A percentile compares a stretch with the other conserved stretches of the same genome.
Evolutionary conservation across 495 filamentous ascomycete species (phyloP).

Genomic region (Cenococcum geophilum): DNA sequence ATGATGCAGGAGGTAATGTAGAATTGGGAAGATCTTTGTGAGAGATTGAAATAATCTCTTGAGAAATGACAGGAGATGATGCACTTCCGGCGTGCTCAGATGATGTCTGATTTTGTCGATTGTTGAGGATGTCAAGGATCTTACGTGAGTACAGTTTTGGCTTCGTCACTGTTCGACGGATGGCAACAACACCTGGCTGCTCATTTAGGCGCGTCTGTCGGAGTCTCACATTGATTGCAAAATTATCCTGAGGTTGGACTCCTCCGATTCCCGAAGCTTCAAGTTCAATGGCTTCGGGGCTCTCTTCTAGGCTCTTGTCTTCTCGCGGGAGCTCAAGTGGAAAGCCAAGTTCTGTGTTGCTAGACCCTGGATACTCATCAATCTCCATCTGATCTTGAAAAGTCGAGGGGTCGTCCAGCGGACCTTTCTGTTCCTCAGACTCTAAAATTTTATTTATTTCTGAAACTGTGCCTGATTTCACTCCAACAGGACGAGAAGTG

Average conservation of each 20-base stretch:
- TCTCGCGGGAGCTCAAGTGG: slow-evolving; percentile 2
- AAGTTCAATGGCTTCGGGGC: slow-evolving; percentile 38
- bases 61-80: slow-evolving; percentile 19
- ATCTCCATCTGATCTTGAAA: slow-evolving; percentile 9
- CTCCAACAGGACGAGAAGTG: slow-evolving; percentile 17
- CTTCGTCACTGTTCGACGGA: slow-evolving; percentile 3
- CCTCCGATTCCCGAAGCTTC: slow-evolving; percentile 61
- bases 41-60: slow-evolving; percentile 30
- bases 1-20: slow-evolving; percentile 33
- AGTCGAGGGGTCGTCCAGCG: neutral
- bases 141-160: slow-evolving; percentile 11
- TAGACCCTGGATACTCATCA: slow-evolving; percentile 9
- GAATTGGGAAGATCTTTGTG: slow-evolving; percentile 32
- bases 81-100: neutral
- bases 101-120: slow-evolving; percentile 1
- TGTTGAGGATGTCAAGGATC: slow-evolving; percentile 18
- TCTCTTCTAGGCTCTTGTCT: slow-evolving; percentile 7
- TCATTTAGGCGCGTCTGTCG: slow-evolving; percentile 35
- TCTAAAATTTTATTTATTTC: neutral
- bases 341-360: slow-evolving; percentile 15
- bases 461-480: slow-evolving; percentile 1
- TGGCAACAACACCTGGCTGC: neutral
- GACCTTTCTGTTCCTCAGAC: neutral
- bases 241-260: slow-evolving; percentile 61
- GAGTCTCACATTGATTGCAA: slow-evolving; percentile 51